phyloP scores from a whole-genome alignment of 805 yeast genomes.

The Candida bentonensis region DNA sequence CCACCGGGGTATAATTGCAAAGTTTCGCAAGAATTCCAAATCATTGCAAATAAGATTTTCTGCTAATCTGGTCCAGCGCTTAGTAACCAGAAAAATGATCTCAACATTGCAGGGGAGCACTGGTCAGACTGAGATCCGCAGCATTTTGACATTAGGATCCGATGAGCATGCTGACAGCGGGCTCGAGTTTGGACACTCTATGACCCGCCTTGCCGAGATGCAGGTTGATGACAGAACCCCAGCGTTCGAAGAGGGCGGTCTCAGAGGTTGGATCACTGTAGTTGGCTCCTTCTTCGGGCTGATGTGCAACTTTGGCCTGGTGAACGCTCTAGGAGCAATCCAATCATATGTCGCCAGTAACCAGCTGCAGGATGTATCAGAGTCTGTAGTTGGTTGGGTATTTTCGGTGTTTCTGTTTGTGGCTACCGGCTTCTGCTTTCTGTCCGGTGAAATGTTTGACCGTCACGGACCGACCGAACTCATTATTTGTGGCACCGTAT shows the following conservation, averaged over 20 bases:
- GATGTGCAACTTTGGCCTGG: conserved; percentile 38
- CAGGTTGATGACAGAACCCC: too few relatives aligned
- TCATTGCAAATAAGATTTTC: too few relatives aligned
- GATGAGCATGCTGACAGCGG: too few relatives aligned
- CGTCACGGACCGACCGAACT: conserved; percentile 39
- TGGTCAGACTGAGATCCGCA: too few relatives aligned
- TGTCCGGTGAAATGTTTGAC: conserved; percentile 48
- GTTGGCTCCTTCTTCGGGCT: conserved; percentile 47
- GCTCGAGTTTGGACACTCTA: too few relatives aligned
- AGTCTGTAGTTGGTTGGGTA: conserved; percentile 26
- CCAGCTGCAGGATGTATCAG: conserved; percentile 32
- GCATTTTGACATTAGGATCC: too few relatives aligned
- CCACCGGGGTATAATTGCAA: too few relatives aligned
- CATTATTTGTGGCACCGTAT: conserved; percentile 29
- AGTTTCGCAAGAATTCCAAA: too few relatives aligned
- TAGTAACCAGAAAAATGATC: too few relatives aligned
- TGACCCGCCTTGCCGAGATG: too few relatives aligned
- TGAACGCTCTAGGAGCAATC: conserved; percentile 48
- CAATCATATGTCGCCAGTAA: conserved; percentile 44
- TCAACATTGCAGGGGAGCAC: too few relatives aligned
- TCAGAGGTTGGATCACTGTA: conserved; percentile 39
- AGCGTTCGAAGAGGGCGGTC: conserved; percentile 42
- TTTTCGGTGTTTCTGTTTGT: conserved; percentile 23
- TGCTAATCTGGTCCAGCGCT: too few relatives aligned
- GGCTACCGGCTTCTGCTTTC: background rate